Base-by-base conservation (phyloP, 768 basidiomycete species). In the Lactarius hatsudake region DNA sequence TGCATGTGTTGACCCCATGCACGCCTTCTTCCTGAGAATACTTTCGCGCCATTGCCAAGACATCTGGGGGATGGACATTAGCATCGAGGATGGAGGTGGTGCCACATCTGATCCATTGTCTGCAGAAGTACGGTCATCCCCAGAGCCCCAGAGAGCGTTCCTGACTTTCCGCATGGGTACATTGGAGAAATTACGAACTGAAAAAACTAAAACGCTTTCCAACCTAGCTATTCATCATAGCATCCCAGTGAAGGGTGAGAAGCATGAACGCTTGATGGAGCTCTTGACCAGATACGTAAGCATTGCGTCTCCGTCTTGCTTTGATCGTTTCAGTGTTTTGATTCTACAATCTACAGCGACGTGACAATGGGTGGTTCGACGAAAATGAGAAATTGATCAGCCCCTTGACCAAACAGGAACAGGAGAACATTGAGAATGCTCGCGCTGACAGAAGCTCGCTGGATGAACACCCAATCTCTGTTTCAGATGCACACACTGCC, bases 1-100 rank as follows among this genome's bases (percentile, higher is more conserved):
- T 73, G 6, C 43, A 10, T 59, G 58, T 18, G 61, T 73, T 15
- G 75, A 75, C 40, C 15, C 72, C 30, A 75, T 75, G 75, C 75
- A 75, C 65, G 45, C 55, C 20, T 43, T 74, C 10, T 64, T 70
- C 20, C 40, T 74, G 13, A 65, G 71, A 18, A 26, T 34, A 5
- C 67, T 72, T 17, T 53, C 54, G 20, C 62, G 57, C n/a, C 71
- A 72, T 58, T 72, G 71, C 55, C 13, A n/a, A 48, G 61, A 59
- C 42, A 59, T 73, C 13, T 62, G 65, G 43, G 48, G 45, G 9
- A 48, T 48, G 45, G 45, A 48, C 6, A 6, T 48, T 20, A 48
- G 3, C n/a, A n/a, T 48, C n/a, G 45, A 9, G 9, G 20, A 48
- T 10, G 20, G 45, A 9, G 45, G 9, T 48, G 45, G 45, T 3